Percentiles rank a stretch among this genome's conserved stretches.
Evolutionary conservation across 495 filamentous ascomycete species (phyloP).

Genomic region (Lentithecium fluviatile): DNA sequence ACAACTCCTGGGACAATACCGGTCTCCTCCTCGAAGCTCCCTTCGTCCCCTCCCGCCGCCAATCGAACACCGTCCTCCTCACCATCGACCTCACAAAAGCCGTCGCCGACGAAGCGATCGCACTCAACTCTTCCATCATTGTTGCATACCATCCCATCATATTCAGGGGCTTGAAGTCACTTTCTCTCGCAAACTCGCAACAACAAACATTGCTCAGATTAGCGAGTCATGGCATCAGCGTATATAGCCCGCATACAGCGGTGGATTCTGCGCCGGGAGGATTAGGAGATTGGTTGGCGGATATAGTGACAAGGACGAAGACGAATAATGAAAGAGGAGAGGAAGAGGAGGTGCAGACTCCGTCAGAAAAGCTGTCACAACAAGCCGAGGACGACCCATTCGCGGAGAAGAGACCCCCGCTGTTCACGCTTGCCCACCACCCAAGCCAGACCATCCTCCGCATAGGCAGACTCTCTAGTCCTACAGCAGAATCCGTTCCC

Average conservation of each 20-base stretch:
- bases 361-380: constrained; percentile 44
- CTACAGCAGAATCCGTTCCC: constrained; percentile 19
- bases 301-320: constrained; percentile 65
- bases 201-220: constrained; percentile 81
- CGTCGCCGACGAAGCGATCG: constrained; percentile 90
- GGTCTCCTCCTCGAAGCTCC: constrained; percentile 81
- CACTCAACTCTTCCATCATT: constrained; percentile 69
- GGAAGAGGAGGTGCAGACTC: constrained; percentile 11
- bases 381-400: constrained; percentile 29
- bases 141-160: constrained; percentile 96
- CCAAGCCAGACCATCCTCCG: constrained; percentile 11
- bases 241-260: constrained; percentile 90
- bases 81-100: constrained; percentile 86
- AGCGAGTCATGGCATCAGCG: constrained; percentile 84
- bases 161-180: constrained; percentile 82
- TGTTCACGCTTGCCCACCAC: constrained; percentile 45
- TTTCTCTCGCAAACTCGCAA: constrained; percentile 81
- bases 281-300: constrained; percentile 91
- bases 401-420: constrained; percentile 33
- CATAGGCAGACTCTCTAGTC: neutral
- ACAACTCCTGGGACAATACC: constrained; percentile 92
- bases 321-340: constrained; percentile 8
- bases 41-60: constrained; percentile 54
- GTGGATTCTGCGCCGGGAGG: constrained; percentile 85
- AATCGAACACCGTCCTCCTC: constrained; percentile 75